Conservation (phyloP, 331 rosid genomes). For the Acacia concinna region DNA sequence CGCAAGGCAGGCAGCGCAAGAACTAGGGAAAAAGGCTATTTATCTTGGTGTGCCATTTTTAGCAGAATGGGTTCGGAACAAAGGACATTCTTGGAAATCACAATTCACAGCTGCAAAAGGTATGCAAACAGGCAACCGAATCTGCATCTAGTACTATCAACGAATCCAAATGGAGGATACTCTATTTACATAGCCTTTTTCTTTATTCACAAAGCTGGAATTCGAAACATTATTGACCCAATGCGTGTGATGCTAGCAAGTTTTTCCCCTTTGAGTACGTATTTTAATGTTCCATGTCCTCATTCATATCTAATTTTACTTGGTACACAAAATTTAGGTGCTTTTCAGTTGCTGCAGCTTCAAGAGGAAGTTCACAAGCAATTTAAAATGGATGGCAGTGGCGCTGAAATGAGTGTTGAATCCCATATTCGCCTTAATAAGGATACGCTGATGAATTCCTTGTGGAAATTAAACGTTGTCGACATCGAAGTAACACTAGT, state of each 20-base stretch:
- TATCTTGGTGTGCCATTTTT: slow-evolving; percentile 89
- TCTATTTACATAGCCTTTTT: too few species aligned
- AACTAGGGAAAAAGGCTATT: slow-evolving; percentile 89
- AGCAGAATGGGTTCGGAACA: slow-evolving; percentile 91
- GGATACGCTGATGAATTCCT: slow-evolving; percentile 72
- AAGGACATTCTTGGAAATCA: slow-evolving; percentile 92
- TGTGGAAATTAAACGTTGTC: slow-evolving; percentile 92
- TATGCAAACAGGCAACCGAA: slow-evolving; percentile 15
- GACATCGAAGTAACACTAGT: slow-evolving; percentile 88
- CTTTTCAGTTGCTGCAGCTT: slow-evolving; percentile 77
- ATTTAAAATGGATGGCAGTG: slow-evolving; percentile 58
- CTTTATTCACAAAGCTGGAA: too few species aligned
- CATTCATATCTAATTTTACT: slow-evolving; percentile 30
- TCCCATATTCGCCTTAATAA: slow-evolving; percentile 69
- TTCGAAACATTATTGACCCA: too few species aligned
- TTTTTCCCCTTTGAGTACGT: background rate
- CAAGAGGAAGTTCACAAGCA: slow-evolving; percentile 73
- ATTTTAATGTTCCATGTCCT: background rate
- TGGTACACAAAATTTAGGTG: slow-evolving; percentile 51
- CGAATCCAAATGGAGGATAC: too few species aligned
- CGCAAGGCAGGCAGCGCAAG: slow-evolving; percentile 91
- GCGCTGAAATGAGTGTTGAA: slow-evolving; percentile 54
- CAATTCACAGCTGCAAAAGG: slow-evolving; percentile 95
- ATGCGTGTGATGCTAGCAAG: too few species aligned
- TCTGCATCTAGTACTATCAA: too few species aligned